phyloP scores from a whole-genome alignment of 805 yeast species.

The Kazachstania viticola region DNA sequence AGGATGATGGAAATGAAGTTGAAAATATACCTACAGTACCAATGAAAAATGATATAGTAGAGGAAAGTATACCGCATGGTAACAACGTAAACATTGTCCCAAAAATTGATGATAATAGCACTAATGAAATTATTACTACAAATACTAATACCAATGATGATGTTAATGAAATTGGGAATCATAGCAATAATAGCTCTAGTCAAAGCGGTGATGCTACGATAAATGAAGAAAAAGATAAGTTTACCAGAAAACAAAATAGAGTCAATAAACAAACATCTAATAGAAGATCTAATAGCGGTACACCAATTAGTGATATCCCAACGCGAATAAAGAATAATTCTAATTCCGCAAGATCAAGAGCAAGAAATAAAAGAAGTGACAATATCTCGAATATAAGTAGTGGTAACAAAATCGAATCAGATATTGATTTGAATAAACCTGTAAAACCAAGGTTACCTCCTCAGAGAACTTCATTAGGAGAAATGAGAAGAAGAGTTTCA shows the following conservation, averaged over 20 bases:
- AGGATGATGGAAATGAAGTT: slow-evolving; percentile 2
- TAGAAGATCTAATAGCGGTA: neutral
- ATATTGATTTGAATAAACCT: slow-evolving; percentile 51
- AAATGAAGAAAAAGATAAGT: too few species aligned
- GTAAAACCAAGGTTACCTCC: slow-evolving; percentile 79
- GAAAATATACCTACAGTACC: neutral
- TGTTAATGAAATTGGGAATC: neutral
- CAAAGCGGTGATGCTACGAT: neutral
- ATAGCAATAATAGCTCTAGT: neutral
- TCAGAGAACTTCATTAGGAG: slow-evolving; percentile 60
- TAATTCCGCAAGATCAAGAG: neutral
- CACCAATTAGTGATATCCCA: neutral
- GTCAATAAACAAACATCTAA: neutral
- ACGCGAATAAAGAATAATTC: too few species aligned
- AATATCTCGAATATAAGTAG: slow-evolving; percentile 8
- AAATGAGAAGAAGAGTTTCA: slow-evolving; percentile 77
- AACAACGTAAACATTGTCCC: too few species aligned
- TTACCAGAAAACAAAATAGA: neutral
- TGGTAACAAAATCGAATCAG: slow-evolving; percentile 16
- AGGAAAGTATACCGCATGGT: neutral
- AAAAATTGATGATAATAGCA: neutral
- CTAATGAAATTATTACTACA: neutral
- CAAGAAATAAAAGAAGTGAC: slow-evolving; percentile 3
- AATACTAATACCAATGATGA: neutral
- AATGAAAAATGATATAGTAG: neutral